phyloP scores from a whole-genome alignment of 108 stramenopile genomes.

The Asterionellopsis glacialis region DNA sequence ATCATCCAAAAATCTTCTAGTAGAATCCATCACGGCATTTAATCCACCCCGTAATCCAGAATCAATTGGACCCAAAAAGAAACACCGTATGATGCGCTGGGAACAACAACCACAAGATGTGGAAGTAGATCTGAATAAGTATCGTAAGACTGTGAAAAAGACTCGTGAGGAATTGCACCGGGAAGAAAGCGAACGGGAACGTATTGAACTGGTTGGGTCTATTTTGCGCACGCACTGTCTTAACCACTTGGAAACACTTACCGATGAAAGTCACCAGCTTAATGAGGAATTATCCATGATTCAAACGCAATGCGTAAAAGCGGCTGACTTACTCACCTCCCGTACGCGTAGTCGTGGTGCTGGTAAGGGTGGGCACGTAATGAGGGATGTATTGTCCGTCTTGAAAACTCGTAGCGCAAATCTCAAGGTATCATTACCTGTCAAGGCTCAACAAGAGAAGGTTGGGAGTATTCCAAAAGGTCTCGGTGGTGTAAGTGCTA shows the following conservation, averaged over 20 bases:
- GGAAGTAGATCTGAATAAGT: slow-evolving; percentile 67
- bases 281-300: slow-evolving; percentile 39
- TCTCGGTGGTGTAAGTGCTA: slow-evolving; percentile 49
- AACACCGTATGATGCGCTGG: slow-evolving; percentile 78
- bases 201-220: slow-evolving; percentile 52
- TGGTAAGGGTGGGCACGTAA: slow-evolving; percentile 38
- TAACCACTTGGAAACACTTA: slow-evolving; percentile 42
- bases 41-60: slow-evolving; percentile 88
- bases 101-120: slow-evolving; percentile 73
- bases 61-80: slow-evolving; percentile 70
- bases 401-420: slow-evolving; percentile 47
- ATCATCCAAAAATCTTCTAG: slow-evolving; percentile 37
- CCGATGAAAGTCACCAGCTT: slow-evolving; percentile 47
- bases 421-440: slow-evolving; percentile 9
- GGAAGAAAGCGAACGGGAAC: slow-evolving; percentile 45
- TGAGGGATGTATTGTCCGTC: slow-evolving; percentile 64
- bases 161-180: slow-evolving; percentile 66
- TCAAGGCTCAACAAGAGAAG: not conserved
- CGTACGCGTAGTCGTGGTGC: slow-evolving; percentile 47
- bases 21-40: slow-evolving; percentile 70
- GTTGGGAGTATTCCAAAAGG: slow-evolving; percentile 19
- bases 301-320: slow-evolving; percentile 53
- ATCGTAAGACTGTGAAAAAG: slow-evolving; percentile 69
- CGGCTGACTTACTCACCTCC: slow-evolving; percentile 46
- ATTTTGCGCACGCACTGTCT: slow-evolving; percentile 62